Percentiles rank a stretch among this genome's conserved stretches.
These are phyloP conservation scores for Nothophoma quercina DNA, from an alignment of 2,329 filamentous ascomycete species.

Conservation along the genomic window DNA sequence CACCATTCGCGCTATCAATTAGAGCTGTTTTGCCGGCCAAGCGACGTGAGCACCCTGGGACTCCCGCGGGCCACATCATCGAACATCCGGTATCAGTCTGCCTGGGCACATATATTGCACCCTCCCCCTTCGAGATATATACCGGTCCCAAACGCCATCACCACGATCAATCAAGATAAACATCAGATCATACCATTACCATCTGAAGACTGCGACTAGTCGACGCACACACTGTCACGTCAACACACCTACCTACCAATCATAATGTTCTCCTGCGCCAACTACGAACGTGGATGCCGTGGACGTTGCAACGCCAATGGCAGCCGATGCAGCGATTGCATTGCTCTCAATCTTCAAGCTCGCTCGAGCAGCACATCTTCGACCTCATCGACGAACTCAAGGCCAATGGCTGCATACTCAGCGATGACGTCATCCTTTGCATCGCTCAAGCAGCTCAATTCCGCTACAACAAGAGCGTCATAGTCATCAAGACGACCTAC, in stretches of 20 bases:
- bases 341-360: constrained; percentile 50
- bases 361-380: constrained; percentile 45
- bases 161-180: not conserved
- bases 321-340: constrained; percentile 49
- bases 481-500: constrained; percentile 19
- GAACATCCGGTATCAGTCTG: constrained; percentile 41
- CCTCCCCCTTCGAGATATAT: constrained; percentile 4
- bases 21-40: constrained; percentile 30
- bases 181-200: not conserved
- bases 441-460: constrained; percentile 44
- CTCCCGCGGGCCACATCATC: constrained; percentile 30
- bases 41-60: constrained; percentile 15
- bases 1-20: constrained; percentile 25
- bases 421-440: constrained; percentile 52
- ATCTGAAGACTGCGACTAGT: not conserved
- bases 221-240: not conserved
- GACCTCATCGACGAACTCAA: constrained; percentile 36
- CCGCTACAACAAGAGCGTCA: constrained; percentile 31
- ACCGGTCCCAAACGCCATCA: not conserved
- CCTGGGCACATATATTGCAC: constrained; percentile 36
- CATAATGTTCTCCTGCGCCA: constrained; percentile 54
- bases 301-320: constrained; percentile 50
- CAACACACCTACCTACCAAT: constrained; percentile 4
- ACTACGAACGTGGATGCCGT: constrained; percentile 55
- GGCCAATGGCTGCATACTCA: constrained; percentile 44